phyloP scores from a whole-genome alignment of 2,329 filamentous ascomycete species.

The Curvularia spicifera region DNA sequence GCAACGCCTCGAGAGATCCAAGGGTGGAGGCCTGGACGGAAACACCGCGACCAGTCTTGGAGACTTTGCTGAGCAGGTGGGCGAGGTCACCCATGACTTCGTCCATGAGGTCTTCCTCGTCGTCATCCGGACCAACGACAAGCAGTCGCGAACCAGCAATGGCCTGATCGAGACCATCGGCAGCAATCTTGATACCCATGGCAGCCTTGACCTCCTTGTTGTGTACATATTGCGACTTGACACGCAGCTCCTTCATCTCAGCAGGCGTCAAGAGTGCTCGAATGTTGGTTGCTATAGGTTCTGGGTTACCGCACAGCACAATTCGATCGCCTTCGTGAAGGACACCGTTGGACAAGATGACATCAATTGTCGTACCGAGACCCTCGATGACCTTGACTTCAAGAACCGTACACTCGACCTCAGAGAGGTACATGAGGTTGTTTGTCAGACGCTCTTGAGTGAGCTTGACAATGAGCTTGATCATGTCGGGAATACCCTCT shows the following conservation, averaged over 20 bases:
- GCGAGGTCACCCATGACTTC: conserved; percentile 96
- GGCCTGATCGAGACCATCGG: conserved; percentile 91
- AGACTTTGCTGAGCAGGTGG: conserved; percentile 87
- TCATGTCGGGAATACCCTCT: conserved; percentile 97
- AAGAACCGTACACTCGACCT: conserved; percentile 95
- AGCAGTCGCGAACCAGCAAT: conserved; percentile 95
- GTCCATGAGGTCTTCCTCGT: conserved; percentile 95
- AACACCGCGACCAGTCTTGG: conserved; percentile 91
- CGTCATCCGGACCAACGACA: conserved; percentile 92
- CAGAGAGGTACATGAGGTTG: conserved; percentile 96
- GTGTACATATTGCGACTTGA: conserved; percentile 96
- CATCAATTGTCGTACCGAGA: conserved; percentile 98
- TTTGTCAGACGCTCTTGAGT: conserved; percentile 98
- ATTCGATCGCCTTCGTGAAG: conserved; percentile 93
- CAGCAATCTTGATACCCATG: conserved; percentile 97
- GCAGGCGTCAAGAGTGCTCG: conserved; percentile 92
- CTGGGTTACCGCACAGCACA: conserved; percentile 95
- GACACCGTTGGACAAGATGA: conserved; percentile 94
- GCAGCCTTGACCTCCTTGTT: conserved; percentile 99
- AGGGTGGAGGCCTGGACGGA: conserved; percentile 97
- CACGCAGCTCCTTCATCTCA: conserved; percentile 88
- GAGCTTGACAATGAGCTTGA: conserved; percentile 90
- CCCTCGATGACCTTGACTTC: conserved; percentile 99
- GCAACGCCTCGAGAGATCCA: conserved; percentile 91
- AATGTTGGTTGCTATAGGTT: conserved; percentile 93